Evolutionary conservation across 768 basidiomycete genomes (phyloP).

Genomic region (Tulasnella sp.): DNA sequence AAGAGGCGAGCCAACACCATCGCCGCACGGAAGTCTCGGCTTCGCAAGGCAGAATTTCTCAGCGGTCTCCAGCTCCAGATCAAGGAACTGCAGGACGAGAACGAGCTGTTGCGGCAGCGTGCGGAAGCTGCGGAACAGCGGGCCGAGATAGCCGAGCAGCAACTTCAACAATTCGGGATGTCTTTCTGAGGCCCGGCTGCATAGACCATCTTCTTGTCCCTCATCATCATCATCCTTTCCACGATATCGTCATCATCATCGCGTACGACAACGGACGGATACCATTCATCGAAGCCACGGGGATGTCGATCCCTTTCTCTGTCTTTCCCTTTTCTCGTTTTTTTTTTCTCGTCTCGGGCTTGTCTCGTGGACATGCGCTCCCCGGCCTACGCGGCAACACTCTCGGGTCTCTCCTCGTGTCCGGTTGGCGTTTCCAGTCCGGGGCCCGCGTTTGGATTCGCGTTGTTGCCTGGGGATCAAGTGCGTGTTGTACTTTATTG

Average conservation of each 20-base stretch:
- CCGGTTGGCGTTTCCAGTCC: background rate
- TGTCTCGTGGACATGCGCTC: conserved; percentile 2
- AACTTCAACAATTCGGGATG: background rate
- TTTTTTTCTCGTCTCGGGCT: background rate
- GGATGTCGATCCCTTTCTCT: background rate
- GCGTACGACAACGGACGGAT: conserved; percentile 7
- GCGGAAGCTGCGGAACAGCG: background rate
- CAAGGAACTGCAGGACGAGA: background rate
- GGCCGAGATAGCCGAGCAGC: conserved; percentile 9
- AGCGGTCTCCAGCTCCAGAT: conserved; percentile 55
- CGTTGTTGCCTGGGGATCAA: conserved; percentile 3
- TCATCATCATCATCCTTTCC: background rate
- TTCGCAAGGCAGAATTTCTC: conserved; percentile 67
- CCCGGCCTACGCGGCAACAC: background rate
- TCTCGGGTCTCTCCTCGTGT: background rate
- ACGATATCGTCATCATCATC: conserved; percentile 2
- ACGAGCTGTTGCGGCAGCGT: conserved; percentile 5
- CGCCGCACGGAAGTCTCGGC: conserved; percentile 74
- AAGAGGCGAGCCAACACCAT: conserved; percentile 83
- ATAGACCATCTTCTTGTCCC: background rate
- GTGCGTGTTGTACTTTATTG: conserved; percentile 9
- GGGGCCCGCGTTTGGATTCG: background rate
- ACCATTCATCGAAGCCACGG: conserved; percentile 8
- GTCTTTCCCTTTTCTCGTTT: background rate
- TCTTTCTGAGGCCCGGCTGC: background rate